Conservation (phyloP, 768 basidiomycete genomes). For the Suillus luteus region DNA sequence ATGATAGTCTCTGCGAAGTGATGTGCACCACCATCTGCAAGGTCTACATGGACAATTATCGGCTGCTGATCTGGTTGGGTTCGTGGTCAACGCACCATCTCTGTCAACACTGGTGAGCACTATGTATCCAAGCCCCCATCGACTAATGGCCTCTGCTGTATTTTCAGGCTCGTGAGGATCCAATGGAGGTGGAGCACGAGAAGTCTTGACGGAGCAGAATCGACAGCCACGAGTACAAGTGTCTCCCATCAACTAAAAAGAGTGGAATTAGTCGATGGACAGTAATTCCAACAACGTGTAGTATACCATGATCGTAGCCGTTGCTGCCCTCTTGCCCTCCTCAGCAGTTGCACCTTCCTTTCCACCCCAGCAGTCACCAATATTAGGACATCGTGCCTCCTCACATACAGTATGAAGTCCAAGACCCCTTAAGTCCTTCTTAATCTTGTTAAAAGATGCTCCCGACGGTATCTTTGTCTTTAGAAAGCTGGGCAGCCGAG, state of each 20-base stretch:
- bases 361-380: slow-evolving; percentile 99
- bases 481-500: slow-evolving; percentile 82
- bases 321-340: slow-evolving; percentile 81
- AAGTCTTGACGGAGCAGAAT: slow-evolving; percentile 97
- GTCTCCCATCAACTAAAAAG: slow-evolving; percentile 90
- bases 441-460: slow-evolving; percentile 86
- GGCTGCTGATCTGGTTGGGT: no score
- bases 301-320: slow-evolving; percentile 96
- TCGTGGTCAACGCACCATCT: slow-evolving; percentile 64
- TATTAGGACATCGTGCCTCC: slow-evolving; percentile 98
- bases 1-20: slow-evolving; percentile 96
- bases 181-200: slow-evolving; percentile 80
- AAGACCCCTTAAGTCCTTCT: slow-evolving; percentile 91
- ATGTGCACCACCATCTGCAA: slow-evolving; percentile 86
- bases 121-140: slow-evolving; percentile 98
- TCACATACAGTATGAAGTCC: slow-evolving; percentile 96
- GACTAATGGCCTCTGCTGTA: slow-evolving; percentile 95
- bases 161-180: slow-evolving; percentile 98
- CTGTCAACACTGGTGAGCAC: slow-evolving; percentile 96
- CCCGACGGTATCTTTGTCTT: slow-evolving; percentile 94
- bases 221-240: slow-evolving; percentile 97
- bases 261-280: slow-evolving; percentile 13
- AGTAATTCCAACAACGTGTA: slow-evolving; percentile 1
- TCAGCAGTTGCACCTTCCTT: slow-evolving; percentile 63
- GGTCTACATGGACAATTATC: slow-evolving; percentile 54